Conservation (phyloP, 2,329 filamentous ascomycete genomes). For the Talaromyces piceae region DNA sequence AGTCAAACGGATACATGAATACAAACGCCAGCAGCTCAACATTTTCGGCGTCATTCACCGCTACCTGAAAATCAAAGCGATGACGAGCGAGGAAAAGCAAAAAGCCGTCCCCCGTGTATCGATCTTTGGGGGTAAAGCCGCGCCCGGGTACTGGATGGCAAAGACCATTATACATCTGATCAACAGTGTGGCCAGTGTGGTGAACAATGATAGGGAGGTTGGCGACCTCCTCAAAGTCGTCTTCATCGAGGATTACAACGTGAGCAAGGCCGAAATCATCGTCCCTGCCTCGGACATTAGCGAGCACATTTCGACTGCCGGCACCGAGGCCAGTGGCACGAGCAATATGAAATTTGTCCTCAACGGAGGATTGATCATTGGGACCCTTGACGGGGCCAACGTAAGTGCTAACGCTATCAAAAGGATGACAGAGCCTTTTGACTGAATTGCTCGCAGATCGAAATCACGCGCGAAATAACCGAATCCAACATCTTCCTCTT, state of each 20-base stretch:
- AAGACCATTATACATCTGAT: conserved; percentile 98
- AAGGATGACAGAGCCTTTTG: background rate
- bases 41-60: conserved; percentile 97
- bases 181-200: conserved; percentile 80
- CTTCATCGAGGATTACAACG: conserved; percentile 97
- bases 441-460: conserved; percentile 53
- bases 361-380: conserved; percentile 94
- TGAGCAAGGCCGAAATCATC: conserved; percentile 98
- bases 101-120: conserved; percentile 81
- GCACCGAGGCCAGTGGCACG: conserved; percentile 80
- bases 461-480: conserved; percentile 94
- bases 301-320: conserved; percentile 97
- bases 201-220: conserved; percentile 88
- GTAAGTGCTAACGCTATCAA: conserved; percentile 47
- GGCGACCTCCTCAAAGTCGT: conserved; percentile 94
- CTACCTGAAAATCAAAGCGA: conserved; percentile 79
- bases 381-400: conserved; percentile 95
- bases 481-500: conserved; percentile 99
- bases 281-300: conserved; percentile 89
- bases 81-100: conserved; percentile 76
- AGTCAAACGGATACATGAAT: conserved; percentile 98
- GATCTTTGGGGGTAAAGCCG: conserved; percentile 96
- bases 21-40: conserved; percentile 98
- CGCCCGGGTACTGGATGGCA: conserved; percentile 99
- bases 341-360: conserved; percentile 99